Percentiles rank a stretch among this genome's conserved stretches.
Conservation (phyloP, 345 rosid species). For the Gossypium longicalyx region DNA sequence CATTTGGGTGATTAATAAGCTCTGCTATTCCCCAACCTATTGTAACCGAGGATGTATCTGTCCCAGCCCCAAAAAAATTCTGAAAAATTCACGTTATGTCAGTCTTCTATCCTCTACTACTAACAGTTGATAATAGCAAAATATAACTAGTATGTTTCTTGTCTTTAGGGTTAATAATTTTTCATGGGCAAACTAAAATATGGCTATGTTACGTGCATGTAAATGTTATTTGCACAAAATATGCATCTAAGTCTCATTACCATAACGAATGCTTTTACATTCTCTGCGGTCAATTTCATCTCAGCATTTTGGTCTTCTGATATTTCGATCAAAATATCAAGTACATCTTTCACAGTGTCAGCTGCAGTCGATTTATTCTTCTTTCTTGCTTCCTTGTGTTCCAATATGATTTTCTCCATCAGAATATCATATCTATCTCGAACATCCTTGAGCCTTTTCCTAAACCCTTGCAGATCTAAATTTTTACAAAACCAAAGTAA, state of each 20-base stretch:
- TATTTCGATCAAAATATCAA: constrained; percentile 59
- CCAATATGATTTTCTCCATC: constrained; percentile 63
- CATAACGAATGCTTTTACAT: constrained; percentile 71
- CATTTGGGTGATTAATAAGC: constrained; percentile 57
- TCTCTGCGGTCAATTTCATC: constrained; percentile 57
- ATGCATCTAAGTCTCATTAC: constrained; percentile 29
- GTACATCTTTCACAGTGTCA: constrained; percentile 36
- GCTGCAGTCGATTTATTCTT: neutral
- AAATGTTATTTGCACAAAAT: neutral
- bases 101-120: neutral
- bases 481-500: constrained; percentile 59
- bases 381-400: constrained; percentile 41
- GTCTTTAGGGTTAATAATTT: neutral
- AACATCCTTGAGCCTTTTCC: constrained; percentile 55
- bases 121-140: neutral
- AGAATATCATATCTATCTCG: constrained; percentile 49
- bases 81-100: constrained; percentile 12
- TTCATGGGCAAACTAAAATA: neutral
- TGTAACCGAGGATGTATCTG: constrained; percentile 48
- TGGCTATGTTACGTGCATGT: neutral
- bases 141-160: neutral
- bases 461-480: constrained; percentile 56
- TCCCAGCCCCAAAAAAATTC: constrained; percentile 53
- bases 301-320: constrained; percentile 61
- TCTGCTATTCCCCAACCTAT: constrained; percentile 74